phyloP scores from a whole-genome alignment of 2,329 filamentous ascomycete species.

The Cercospora berteroae region DNA sequence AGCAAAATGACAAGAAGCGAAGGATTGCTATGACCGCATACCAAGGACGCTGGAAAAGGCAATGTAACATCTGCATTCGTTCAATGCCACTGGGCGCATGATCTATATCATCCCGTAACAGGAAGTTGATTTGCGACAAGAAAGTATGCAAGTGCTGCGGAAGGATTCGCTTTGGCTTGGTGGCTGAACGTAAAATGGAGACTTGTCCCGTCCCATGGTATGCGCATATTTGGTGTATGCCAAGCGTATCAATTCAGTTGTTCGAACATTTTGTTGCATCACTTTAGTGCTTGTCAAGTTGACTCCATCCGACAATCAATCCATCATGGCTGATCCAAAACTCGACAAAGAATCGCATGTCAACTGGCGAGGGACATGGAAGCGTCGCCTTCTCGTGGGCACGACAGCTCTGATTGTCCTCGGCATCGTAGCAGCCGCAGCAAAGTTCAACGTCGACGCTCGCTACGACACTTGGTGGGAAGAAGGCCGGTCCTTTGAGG shows the following conservation, averaged over 20 bases:
- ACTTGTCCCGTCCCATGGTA: background rate
- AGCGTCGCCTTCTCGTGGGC: background rate
- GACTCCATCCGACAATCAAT: too few relatives aligned
- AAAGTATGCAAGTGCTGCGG: background rate
- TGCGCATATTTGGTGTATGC: background rate
- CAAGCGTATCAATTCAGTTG: background rate
- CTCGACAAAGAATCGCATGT: background rate
- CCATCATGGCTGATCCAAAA: background rate
- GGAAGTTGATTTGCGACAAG: background rate
- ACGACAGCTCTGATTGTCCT: background rate
- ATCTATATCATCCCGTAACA: background rate
- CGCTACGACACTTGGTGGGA: background rate
- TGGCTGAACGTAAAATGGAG: background rate
- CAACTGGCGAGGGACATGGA: background rate
- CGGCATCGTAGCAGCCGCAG: background rate
- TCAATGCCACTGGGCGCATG: background rate
- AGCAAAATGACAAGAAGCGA: background rate
- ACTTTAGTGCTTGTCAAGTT: background rate
- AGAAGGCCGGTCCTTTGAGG: background rate
- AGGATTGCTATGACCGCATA: background rate
- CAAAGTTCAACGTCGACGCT: background rate
- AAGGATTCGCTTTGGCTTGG: background rate
- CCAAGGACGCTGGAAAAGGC: background rate
- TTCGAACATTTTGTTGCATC: background rate
- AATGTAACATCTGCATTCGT: background rate